Evolutionary conservation across 2,329 filamentous ascomycete species (phyloP), one percentile per base, ranked within the genome.

Genomic region (Talaromyces funiculosus): DNA sequence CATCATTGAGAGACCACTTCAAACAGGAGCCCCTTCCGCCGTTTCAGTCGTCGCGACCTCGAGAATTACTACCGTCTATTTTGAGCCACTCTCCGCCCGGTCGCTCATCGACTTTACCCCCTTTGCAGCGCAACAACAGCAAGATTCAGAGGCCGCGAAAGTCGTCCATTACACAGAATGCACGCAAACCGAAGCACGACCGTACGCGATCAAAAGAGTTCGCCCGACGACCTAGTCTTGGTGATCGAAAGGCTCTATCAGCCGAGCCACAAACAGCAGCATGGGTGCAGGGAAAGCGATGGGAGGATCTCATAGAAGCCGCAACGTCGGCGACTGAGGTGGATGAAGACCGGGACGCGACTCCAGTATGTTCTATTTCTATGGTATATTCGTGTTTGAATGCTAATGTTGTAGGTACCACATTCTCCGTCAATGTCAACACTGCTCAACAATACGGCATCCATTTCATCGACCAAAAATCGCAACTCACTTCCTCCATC

Each of bases 251-350:
- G 76, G 90, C 91, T 60, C 84, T 90, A 66, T 96, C 91, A 16
- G 90, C 90, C 43, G 93, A 97, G 75, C 92, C 92, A 24, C 84
- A 88, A 60, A 86, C 85, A 20, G 88, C 89, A 62, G 89, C 83
- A 18, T 84, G 82, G 68, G 79, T 83, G 53, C 86, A 90, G 76
- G 92, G 90, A 65, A 96, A 94, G 78, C 84, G 93, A 69, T 97
- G 93, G 94, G 91, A 96, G 75, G 93, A 97, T 74, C 82, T 97
- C 63, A 95, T 97, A 65, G 92, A 97, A 75, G 93, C 93, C 57
- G 93, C 90, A 59, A 92, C 93, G 33, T 96, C 91, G 63, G 92
- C 92, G 29, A 95, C 91, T 3, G 92, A 96, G 77, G 93, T 88
- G 68, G 84, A 94, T 71, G 91, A 96, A 73, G 92, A 94, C 65